A percentile compares a stretch with the other conserved stretches of the same genome.
Evolutionary conservation across 2,329 filamentous ascomycete species (phyloP).

Genomic region (Hymenoscyphus linearis): DNA sequence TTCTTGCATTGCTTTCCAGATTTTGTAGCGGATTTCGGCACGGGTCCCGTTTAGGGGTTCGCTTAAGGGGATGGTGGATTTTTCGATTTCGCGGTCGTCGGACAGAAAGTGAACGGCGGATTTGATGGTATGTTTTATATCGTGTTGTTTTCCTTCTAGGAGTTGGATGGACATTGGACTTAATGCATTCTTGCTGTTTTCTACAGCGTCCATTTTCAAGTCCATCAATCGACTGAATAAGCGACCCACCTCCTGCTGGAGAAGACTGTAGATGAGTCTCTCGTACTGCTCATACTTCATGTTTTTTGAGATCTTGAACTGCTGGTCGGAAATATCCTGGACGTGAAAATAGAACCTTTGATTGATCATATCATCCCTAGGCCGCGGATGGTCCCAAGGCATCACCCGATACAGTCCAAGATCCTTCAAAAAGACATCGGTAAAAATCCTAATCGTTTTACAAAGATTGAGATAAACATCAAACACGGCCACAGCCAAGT

Average conservation of each 20-base stretch:
- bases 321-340: not conserved
- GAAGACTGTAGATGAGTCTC: constrained; percentile 4
- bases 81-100: constrained; percentile 5
- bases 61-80: not conserved
- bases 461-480: not conserved
- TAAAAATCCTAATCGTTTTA: not conserved
- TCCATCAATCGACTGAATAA: constrained; percentile 2
- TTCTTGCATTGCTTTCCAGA: constrained; percentile 10
- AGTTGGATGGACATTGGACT: not conserved
- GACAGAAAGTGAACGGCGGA: not conserved
- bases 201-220: not conserved
- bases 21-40: constrained; percentile 2
- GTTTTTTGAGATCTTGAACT: not conserved
- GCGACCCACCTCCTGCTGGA: not conserved
- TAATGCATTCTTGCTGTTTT: not conserved
- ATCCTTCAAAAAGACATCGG: not conserved
- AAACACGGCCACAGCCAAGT: not conserved
- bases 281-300: constrained; percentile 3
- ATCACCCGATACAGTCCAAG: not conserved
- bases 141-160: not conserved
- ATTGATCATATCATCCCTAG: constrained; percentile 3
- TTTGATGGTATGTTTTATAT: not conserved
- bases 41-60: not conserved
- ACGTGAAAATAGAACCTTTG: not conserved
- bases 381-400: not conserved